Evolutionary conservation across 768 basidiomycete species (phyloP).

Genomic region (Leucocoprinus birnbaumii): DNA sequence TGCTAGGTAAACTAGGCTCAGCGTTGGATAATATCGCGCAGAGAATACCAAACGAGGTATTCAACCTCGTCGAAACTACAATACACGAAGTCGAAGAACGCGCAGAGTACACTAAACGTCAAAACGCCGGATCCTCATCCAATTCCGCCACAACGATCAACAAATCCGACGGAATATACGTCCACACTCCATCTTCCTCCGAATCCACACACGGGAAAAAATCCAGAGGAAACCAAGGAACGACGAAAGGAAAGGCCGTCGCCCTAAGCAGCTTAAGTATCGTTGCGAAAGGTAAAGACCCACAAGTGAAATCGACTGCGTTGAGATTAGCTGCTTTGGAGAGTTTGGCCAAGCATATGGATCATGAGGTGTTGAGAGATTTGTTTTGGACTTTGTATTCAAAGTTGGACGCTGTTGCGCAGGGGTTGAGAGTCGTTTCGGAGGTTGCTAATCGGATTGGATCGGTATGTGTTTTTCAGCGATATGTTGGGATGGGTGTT

Average conservation of each 20-base stretch:
- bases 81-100: constrained; percentile 91
- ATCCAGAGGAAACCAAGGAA: constrained; percentile 5
- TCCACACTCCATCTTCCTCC: constrained; percentile 30
- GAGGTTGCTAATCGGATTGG: constrained; percentile 91
- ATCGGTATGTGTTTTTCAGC: constrained; percentile 59
- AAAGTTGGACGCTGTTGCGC: constrained; percentile 90
- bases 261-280: neutral
- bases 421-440: constrained; percentile 85
- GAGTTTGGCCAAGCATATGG: constrained; percentile 63
- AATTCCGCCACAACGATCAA: constrained; percentile 30
- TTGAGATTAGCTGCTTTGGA: constrained; percentile 74
- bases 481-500: neutral
- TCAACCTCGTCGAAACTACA: constrained; percentile 79
- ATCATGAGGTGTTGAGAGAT: constrained; percentile 86
- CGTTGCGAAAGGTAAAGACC: constrained; percentile 19
- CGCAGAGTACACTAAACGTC: constrained; percentile 52
- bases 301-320: constrained; percentile 43
- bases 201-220: neutral
- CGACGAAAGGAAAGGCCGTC: neutral
- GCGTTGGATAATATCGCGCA: constrained; percentile 84
- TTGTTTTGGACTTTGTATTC: constrained; percentile 98
- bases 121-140: constrained; percentile 46
- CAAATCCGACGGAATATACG: constrained; percentile 51
- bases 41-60: constrained; percentile 81
- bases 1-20: constrained; percentile 83